Percentiles rank a stretch among this genome's conserved stretches.
phyloP scores from a whole-genome alignment of 1,284 basidiomycete genomes.

The Mycocalia duriaeana region DNA sequence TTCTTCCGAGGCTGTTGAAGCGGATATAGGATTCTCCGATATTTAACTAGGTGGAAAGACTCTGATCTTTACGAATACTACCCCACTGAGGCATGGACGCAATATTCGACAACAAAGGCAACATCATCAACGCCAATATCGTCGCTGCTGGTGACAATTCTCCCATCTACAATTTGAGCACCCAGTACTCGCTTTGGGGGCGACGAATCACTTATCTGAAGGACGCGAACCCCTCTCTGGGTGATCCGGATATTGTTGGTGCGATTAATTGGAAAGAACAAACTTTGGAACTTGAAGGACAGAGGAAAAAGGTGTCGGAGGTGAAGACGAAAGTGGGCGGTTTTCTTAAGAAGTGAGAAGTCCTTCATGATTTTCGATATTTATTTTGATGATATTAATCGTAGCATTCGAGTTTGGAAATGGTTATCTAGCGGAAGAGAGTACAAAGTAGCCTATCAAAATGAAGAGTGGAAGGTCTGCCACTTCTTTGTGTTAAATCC shows the following conservation, averaged over 20 bases:
- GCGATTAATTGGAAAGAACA: constrained; percentile 44
- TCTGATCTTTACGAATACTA: no score
- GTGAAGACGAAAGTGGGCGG: constrained; percentile 25
- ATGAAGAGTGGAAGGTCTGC: constrained; percentile 36
- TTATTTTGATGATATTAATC: no score
- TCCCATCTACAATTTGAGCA: constrained; percentile 36
- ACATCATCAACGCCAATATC: constrained; percentile 38
- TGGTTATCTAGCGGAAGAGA: constrained; percentile 39
- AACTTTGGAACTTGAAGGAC: constrained; percentile 36
- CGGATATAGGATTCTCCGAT: no score
- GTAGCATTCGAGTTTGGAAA: constrained; percentile 23
- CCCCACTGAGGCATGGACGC: constrained; percentile 34
- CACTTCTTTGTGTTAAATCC: background rate
- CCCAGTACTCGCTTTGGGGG: constrained; percentile 34
- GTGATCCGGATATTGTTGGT: constrained; percentile 29
- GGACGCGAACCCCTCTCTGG: constrained; percentile 37
- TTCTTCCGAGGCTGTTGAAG: no score
- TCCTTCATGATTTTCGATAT: no score
- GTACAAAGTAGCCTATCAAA: constrained; percentile 34
- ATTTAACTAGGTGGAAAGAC: no score
- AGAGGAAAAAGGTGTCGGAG: constrained; percentile 31
- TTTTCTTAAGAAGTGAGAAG: constrained; percentile 31
- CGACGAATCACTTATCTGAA: constrained; percentile 36
- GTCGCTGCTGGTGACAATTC: constrained; percentile 36
- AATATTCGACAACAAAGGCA: constrained; percentile 42